phyloP scores from a whole-genome alignment of 1,284 basidiomycete species.

The Bothia castanella region DNA sequence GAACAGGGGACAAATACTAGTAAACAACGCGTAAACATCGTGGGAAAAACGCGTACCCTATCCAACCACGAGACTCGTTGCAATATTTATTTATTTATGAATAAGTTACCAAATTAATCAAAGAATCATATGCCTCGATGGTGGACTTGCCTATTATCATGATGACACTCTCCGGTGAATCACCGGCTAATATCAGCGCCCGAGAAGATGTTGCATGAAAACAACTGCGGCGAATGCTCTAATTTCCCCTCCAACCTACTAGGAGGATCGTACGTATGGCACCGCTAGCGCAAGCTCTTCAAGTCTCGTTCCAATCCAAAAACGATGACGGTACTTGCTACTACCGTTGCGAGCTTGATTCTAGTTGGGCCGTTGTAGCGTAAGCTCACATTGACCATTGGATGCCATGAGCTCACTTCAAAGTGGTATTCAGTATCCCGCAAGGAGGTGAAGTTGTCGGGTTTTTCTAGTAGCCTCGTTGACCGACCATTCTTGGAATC shows the following conservation, averaged over 20 bases:
- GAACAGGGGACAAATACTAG: conserved; percentile 33
- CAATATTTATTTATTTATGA: no score
- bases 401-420: not conserved
- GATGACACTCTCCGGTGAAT: no score
- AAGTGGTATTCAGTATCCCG: conserved; percentile 39
- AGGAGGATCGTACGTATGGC: conserved; percentile 13
- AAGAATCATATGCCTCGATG: no score
- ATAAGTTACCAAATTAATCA: no score
- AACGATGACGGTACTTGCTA: conserved; percentile 20
- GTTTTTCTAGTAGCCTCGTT: not conserved
- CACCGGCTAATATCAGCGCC: no score
- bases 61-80: no score
- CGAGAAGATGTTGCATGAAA: no score
- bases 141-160: no score
- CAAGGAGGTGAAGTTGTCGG: conserved; percentile 45
- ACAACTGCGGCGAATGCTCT: no score
- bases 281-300: conserved; percentile 20
- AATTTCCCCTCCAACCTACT: no score
- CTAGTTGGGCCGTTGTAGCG: conserved; percentile 44
- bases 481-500: not conserved
- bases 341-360: conserved; percentile 42
- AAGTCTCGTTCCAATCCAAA: conserved; percentile 18
- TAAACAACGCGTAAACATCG: conserved; percentile 35
- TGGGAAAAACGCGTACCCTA: conserved; percentile 30
- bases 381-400: not conserved